Percentiles rank a stretch among this genome's conserved stretches.
Conservation (phyloP, 2,329 filamentous ascomycete species). For the Pyricularia sp. region DNA sequence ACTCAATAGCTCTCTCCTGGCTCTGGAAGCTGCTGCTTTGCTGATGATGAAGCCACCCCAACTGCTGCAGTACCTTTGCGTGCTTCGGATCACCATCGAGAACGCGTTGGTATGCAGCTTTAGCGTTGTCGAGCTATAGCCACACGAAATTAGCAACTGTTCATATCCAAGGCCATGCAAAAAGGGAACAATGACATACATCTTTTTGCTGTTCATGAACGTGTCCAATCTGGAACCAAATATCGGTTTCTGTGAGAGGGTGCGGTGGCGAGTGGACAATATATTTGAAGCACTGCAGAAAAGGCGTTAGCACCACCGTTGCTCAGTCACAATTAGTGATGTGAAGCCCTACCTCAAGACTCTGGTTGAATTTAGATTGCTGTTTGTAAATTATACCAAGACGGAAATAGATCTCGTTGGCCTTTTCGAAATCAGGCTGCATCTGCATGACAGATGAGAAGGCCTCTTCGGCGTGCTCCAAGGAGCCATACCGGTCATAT, state of each 20-base stretch:
- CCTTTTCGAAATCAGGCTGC: slow-evolving; percentile 95
- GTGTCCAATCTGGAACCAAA: slow-evolving; percentile 99
- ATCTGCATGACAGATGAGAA: slow-evolving; percentile 99
- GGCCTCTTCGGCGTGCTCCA: slow-evolving; percentile 95
- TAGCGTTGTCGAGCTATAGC: slow-evolving; percentile 78
- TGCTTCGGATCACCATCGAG: slow-evolving; percentile 92
- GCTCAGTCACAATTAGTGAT: slow-evolving; percentile 15
- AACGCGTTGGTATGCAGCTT: slow-evolving; percentile 84
- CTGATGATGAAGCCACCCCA: slow-evolving; percentile 96
- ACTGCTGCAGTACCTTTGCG: slow-evolving; percentile 94
- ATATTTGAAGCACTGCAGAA: slow-evolving; percentile 83
- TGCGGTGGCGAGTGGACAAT: slow-evolving; percentile 89
- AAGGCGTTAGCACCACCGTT: background rate
- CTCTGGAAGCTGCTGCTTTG: slow-evolving; percentile 85
- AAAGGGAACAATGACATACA: slow-evolving; percentile 43
- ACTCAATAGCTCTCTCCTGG: slow-evolving; percentile 94
- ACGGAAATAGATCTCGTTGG: slow-evolving; percentile 97
- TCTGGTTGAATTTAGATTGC: slow-evolving; percentile 86
- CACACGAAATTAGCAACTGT: slow-evolving; percentile 17
- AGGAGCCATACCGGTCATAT: slow-evolving; percentile 90
- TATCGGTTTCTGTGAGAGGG: slow-evolving; percentile 92
- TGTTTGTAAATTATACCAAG: slow-evolving; percentile 99
- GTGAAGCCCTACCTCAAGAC: slow-evolving; percentile 67
- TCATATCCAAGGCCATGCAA: slow-evolving; percentile 6
- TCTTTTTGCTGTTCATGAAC: slow-evolving; percentile 99